Base-by-base conservation (phyloP, 768 basidiomycete species). In the Mycena pura region DNA sequence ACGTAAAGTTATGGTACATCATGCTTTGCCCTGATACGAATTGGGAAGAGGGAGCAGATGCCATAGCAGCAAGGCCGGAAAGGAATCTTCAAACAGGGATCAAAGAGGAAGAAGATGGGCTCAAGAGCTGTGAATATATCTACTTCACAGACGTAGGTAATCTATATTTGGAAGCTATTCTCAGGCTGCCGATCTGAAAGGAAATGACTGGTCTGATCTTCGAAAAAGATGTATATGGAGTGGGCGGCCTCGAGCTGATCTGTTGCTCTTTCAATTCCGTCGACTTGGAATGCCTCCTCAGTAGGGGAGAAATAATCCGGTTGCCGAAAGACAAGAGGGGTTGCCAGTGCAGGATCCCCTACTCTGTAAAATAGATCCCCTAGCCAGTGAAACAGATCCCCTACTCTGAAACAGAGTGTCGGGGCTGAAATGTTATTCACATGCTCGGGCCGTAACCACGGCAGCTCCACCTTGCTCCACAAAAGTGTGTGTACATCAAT, bases 1-100 rank as follows among this genome's bases (percentile, higher is more conserved):
- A 32, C 19, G 40, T 41, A 13, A 60, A 60, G 36, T 38, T 53
- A 24, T 22, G 15, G 45, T 60, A 60, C 51, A 53, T 38, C 34
- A 60, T 29, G 36, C 25, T n/a, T 50, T 40, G 50, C 44, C 51
- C 51, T 21, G 17, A 7, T 11, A 43, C 32, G n/a, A 60, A 52
- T 17, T 55, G 22, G 32, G 41, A 36, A 24, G 41, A 32, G 49
- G 49, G 36, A 27, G 49, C 11, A 17, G 43, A 55, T 22, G 28
- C 19, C 51, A 52, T 52, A 25, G 38, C 24, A 25, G 17, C 17
- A 36, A 36, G 10, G 34, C 34, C 34, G 34, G 36, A 14, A 15
- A 34, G 11, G 36, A 50, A 36, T 13, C 17, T 36, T 39, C 34
- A 19, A 38, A 36, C 15, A 50, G 36, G 48, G 24, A 49, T 13